Evolutionary conservation across 768 basidiomycete genomes (phyloP).

Genomic region (Amanita pseudoporphyria): DNA sequence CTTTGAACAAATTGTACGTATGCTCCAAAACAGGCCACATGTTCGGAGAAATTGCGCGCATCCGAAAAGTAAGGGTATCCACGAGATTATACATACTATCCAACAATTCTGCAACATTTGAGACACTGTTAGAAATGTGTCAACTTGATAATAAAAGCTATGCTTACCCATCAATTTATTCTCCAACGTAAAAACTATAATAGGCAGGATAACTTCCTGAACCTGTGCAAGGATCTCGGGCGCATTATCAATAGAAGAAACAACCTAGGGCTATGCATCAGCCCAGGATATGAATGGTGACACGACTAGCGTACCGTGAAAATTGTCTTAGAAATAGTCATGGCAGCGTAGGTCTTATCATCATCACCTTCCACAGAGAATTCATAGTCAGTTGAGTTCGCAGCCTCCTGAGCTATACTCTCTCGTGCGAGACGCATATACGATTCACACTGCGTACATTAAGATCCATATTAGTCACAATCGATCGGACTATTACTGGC

Average conservation of each 20-base stretch:
- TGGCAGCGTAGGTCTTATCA: constrained; percentile 81
- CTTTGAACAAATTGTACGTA: constrained; percentile 76
- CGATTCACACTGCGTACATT: constrained; percentile 53
- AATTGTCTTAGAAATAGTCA: constrained; percentile 84
- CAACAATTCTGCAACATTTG: constrained; percentile 51
- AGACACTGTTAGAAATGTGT: neutral
- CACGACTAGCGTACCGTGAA: constrained; percentile 43
- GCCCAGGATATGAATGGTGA: neutral
- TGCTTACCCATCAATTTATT: constrained; percentile 62
- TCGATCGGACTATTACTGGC: neutral
- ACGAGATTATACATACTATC: constrained; percentile 84
- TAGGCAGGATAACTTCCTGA: constrained; percentile 74
- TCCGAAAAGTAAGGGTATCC: constrained; percentile 78
- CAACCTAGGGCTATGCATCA: constrained; percentile 36
- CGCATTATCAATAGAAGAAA: constrained; percentile 63
- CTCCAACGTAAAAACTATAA: constrained; percentile 69
- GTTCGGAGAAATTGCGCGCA: constrained; percentile 60
- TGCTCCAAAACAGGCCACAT: constrained; percentile 87
- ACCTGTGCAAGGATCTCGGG: constrained; percentile 70
- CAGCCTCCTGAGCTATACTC: constrained; percentile 42
- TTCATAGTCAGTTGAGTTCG: constrained; percentile 47
- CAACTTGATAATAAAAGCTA: neutral
- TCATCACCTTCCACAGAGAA: constrained; percentile 52
- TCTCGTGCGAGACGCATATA: constrained; percentile 76
- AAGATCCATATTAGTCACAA: constrained; percentile 1